Evolutionary conservation across 805 yeast genomes (phyloP), one percentile per base, ranked within the genome.

Genomic region (Teunomyces funiuensis): DNA sequence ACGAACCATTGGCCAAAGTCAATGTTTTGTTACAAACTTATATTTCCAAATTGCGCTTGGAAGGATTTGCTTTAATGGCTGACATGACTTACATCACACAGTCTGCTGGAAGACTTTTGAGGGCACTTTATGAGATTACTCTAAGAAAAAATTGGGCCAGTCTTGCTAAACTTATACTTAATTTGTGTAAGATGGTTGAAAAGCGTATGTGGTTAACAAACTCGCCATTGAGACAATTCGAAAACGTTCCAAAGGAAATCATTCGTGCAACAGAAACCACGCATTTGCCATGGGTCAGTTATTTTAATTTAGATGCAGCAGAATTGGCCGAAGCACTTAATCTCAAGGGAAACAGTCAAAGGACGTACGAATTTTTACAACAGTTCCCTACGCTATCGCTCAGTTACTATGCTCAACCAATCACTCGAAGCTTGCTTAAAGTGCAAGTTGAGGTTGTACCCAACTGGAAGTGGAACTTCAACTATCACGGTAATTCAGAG

Each of bases 11-110:
- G 13, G 85, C 95, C 0, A 93, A 93, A 58, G 77, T 87, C 15
- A 88, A 83, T 50, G 79, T 88, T 6, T 61, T 93, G 27, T 65
- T 93, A 9, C 99, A 93, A 56, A 78, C 96, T 0, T 88, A 86
- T 53, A 86, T 93, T n/a, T 85, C 97, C 1, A 65, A 82, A 27
- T 66, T 90, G 17, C 66, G 71, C 7, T 67, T 93, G 13, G 93
- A 85, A 0, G 98, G 98, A 0, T 87, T 88, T 66, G 97, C 97
- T 0, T 64, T 95, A 45, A 80, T 85, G 75, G 81, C 96, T 0
- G 99, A 93, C 66, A 88, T 90, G 96, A 74, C 88, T 3, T 93
- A 87, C 57, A 80, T 93, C 29, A 85, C 93, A 0, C 98, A 93
- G 61, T 88, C 95, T 29, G 97, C 97, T 1, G 91, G 95, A 3